phyloP scores from a whole-genome alignment of 345 rosid species.

The Crucihimalaya himalaica region DNA sequence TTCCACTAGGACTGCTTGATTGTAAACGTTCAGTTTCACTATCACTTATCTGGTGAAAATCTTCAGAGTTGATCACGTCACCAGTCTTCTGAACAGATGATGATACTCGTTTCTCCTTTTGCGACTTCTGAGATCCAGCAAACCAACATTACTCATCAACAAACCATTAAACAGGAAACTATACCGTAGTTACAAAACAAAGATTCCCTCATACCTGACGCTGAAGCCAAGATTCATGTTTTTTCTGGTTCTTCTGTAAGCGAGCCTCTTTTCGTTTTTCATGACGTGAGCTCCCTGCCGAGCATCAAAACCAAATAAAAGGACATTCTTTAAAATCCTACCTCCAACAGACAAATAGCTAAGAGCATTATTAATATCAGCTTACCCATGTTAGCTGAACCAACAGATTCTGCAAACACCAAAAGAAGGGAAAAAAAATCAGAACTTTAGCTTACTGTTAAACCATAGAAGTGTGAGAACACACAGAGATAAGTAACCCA shows the following conservation, averaged over 20 bases:
- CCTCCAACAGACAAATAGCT: neutral
- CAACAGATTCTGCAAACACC: conserved; percentile 6
- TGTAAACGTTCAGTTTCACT: conserved; percentile 23
- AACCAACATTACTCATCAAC: neutral
- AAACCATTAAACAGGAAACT: neutral
- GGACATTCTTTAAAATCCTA: neutral
- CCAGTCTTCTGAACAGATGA: conserved; percentile 12
- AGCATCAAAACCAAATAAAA: conserved; percentile 21
- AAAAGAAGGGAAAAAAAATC: neutral
- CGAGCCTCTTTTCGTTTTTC: conserved; percentile 72
- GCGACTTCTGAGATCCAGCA: conserved; percentile 45
- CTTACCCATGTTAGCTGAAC: conserved; percentile 25
- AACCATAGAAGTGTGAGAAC: neutral
- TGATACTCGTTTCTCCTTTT: conserved; percentile 42
- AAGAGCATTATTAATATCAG: neutral
- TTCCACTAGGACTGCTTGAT: conserved; percentile 18
- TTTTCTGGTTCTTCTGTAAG: conserved; percentile 45
- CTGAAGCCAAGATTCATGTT: conserved; percentile 61
- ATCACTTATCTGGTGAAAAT: conserved; percentile 7
- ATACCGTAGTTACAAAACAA: neutral
- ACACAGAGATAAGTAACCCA: neutral
- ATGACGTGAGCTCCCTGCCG: conserved; percentile 50
- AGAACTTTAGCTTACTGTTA: neutral
- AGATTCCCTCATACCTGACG: conserved; percentile 50
- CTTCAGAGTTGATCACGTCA: conserved; percentile 30